phyloP scores from a whole-genome alignment of 1,284 basidiomycete species.

The Trametes hirsuta region DNA sequence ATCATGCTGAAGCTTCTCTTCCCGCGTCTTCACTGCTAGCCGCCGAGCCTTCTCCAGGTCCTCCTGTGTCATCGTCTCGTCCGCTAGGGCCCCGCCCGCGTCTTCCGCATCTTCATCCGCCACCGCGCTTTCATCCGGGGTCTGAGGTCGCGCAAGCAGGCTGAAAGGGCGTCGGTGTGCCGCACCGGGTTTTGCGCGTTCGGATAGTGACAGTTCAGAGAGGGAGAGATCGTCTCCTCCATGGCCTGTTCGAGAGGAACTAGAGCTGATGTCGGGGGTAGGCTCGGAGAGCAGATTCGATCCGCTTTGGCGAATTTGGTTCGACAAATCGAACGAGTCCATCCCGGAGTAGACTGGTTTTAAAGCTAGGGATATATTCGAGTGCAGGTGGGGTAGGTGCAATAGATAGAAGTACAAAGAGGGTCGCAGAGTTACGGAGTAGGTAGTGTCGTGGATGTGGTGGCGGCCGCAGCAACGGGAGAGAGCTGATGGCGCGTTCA shows the following conservation, averaged over 20 bases:
- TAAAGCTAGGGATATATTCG: not conserved
- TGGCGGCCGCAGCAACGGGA: not conserved
- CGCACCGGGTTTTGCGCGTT: slow-evolving; percentile 33
- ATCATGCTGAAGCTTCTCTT: slow-evolving; percentile 75
- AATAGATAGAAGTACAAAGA: not conserved
- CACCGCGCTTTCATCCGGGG: slow-evolving; percentile 28
- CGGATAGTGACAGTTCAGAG: slow-evolving; percentile 60
- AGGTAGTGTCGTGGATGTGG: not conserved
- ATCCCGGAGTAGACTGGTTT: slow-evolving; percentile 16
- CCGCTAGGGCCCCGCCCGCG: slow-evolving; percentile 21
- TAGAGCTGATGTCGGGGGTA: slow-evolving; percentile 43
- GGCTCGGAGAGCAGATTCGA: slow-evolving; percentile 59
- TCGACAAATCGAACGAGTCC: slow-evolving; percentile 39
- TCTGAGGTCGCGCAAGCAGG: slow-evolving; percentile 41
- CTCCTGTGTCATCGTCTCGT: slow-evolving; percentile 34
- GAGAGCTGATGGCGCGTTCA: slow-evolving; percentile 1
- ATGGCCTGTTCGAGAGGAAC: slow-evolving; percentile 46
- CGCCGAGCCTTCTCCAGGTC: slow-evolving; percentile 32
- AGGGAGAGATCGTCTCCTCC: slow-evolving; percentile 61
- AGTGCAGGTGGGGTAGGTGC: not conserved
- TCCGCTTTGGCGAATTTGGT: slow-evolving; percentile 39
- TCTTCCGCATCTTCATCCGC: slow-evolving; percentile 35
- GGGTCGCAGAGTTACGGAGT: no score
- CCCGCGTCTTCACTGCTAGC: slow-evolving; percentile 49
- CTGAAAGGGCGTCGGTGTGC: slow-evolving; percentile 39